phyloP scores from a whole-genome alignment of 1,139 yeast species.

The Suhomyces taliae region DNA sequence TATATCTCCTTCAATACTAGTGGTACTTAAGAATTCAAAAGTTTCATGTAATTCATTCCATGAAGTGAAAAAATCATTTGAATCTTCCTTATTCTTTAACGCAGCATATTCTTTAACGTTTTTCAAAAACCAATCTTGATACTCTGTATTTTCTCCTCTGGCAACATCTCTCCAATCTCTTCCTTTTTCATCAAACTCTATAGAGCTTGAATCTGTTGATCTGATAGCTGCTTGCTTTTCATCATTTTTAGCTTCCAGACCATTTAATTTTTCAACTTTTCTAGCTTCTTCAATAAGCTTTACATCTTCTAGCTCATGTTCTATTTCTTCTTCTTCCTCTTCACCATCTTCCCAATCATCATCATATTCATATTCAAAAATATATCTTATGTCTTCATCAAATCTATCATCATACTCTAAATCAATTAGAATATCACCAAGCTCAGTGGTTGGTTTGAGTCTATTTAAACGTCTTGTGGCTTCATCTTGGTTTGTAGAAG shows the following conservation, averaged over 20 bases:
- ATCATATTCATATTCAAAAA: constrained; percentile 62
- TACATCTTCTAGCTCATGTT: constrained; percentile 9
- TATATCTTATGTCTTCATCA: constrained; percentile 72
- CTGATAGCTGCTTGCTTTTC: constrained; percentile 35
- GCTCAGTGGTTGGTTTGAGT: constrained; percentile 33
- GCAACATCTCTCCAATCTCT: constrained; percentile 73
- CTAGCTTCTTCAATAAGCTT: background rate
- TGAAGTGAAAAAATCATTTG: constrained; percentile 29
- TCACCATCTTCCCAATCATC: constrained; percentile 31
- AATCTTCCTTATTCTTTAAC: constrained; percentile 19
- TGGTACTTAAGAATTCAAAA: constrained; percentile 29
- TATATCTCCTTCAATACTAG: constrained; percentile 27
- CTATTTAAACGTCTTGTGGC: constrained; percentile 23
- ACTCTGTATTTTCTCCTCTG: constrained; percentile 48
- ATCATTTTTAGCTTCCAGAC: background rate
- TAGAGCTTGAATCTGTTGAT: constrained; percentile 19
- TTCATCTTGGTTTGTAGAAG: constrained; percentile 16
- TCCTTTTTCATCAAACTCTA: constrained; percentile 58
- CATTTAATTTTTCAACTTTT: background rate
- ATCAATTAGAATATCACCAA: constrained; percentile 55
- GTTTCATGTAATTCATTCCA: constrained; percentile 33
- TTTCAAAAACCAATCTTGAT: constrained; percentile 21
- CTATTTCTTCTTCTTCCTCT: constrained; percentile 13
- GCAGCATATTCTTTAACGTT: constrained; percentile 17
- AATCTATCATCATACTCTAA: constrained; percentile 65